phyloP scores from a whole-genome alignment of 768 basidiomycete genomes.

The Megacollybia marginata region DNA sequence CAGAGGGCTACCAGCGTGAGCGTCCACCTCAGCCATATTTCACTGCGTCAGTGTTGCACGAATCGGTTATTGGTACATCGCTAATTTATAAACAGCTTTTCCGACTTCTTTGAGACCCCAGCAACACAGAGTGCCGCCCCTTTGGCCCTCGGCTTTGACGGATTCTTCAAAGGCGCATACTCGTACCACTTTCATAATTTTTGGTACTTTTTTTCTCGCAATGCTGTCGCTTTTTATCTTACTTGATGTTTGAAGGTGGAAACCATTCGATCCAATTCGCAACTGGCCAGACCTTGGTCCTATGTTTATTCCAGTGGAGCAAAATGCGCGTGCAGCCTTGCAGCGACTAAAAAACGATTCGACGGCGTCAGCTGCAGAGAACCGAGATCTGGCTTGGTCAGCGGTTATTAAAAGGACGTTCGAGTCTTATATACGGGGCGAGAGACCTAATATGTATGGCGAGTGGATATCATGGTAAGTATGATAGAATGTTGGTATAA shows the following conservation, averaged over 20 bases:
- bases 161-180: conserved; percentile 90
- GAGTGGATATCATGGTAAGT: conserved; percentile 41
- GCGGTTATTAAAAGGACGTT: conserved; percentile 92
- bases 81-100: conserved; percentile 45
- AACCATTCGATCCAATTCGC: conserved; percentile 79
- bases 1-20: conserved; percentile 83
- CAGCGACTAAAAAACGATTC: conserved; percentile 1
- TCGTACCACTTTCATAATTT: conserved; percentile 95
- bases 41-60: conserved; percentile 47
- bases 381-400: conserved; percentile 80
- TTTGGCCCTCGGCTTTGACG: conserved; percentile 77
- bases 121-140: conserved; percentile 65
- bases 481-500: too few relatives aligned
- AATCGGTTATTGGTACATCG: background rate
- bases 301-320: conserved; percentile 71
- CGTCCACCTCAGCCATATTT: conserved; percentile 92
- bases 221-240: background rate
- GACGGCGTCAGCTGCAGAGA: conserved; percentile 11
- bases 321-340: conserved; percentile 36
- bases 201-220: conserved; percentile 41
- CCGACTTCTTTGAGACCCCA: conserved; percentile 77
- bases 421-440: conserved; percentile 80
- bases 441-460: conserved; percentile 90
- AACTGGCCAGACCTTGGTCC: conserved; percentile 89
- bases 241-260: conserved; percentile 59